Conservation (phyloP, 1,284 basidiomycete species). For the Termitomyces sp. region DNA sequence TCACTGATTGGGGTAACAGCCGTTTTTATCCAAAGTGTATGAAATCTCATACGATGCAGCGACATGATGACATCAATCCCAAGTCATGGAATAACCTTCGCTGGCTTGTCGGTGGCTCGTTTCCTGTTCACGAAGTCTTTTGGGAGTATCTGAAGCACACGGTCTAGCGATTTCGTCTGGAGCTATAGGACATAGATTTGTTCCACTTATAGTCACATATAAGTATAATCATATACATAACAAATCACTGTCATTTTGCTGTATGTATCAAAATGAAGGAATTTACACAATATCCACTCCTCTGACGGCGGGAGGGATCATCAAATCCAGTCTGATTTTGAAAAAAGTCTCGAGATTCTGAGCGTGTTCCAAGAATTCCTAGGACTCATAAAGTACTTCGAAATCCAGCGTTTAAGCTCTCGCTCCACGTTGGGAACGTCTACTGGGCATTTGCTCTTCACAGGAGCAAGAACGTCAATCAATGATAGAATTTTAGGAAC, state of each 20-base stretch:
- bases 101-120: constrained; percentile 1
- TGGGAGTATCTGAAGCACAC: background rate
- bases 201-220: background rate
- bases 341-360: too few relatives aligned
- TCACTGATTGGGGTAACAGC: constrained; percentile 18
- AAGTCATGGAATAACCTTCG: constrained; percentile 2
- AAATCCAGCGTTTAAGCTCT: background rate
- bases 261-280: background rate
- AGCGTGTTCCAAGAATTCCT: background rate
- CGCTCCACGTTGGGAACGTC: background rate
- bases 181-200: background rate
- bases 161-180: background rate
- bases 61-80: background rate
- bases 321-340: background rate
- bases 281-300: background rate
- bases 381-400: background rate
- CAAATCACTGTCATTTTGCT: background rate
- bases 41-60: constrained; percentile 7
- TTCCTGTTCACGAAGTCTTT: background rate
- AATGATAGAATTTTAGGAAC: background rate
- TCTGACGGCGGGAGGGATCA: background rate
- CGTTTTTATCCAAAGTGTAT: constrained; percentile 18
- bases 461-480: background rate
- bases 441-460: background rate
- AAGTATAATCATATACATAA: background rate